Percentiles rank a stretch among this genome's conserved stretches.
These are phyloP conservation scores for Bondarzewia mesenterica DNA, from an alignment of 1,284 basidiomycete species.

Conservation along the genomic window DNA sequence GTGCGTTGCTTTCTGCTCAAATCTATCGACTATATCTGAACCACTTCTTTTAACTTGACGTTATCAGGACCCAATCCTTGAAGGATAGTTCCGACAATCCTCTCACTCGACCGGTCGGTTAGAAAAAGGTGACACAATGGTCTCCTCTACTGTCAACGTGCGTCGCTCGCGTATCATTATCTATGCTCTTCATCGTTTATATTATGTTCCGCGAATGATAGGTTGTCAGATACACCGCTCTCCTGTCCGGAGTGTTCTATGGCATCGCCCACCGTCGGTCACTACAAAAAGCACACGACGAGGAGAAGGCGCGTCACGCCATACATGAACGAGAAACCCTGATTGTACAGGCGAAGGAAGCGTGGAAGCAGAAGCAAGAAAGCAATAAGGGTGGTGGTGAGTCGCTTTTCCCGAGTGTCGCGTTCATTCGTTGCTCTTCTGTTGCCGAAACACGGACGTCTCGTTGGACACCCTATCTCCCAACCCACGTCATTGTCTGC, in stretches of 20 bases:
- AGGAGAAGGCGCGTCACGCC: conserved; percentile 60
- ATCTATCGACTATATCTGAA: not conserved
- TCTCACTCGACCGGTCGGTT: conserved; percentile 10
- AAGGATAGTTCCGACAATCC: conserved; percentile 4
- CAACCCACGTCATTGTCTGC: too few species aligned
- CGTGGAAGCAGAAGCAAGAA: conserved; percentile 77
- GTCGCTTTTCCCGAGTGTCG: conserved; percentile 24
- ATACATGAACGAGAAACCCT: conserved; percentile 69
- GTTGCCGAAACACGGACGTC: too few species aligned
- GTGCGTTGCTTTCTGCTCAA: conserved; percentile 2
- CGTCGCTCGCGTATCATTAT: conserved; percentile 10
- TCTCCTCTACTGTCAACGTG: conserved; percentile 59
- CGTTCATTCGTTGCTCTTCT: too few species aligned
- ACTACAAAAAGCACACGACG: conserved; percentile 78
- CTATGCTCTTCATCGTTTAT: not conserved
- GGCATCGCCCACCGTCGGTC: conserved; percentile 90
- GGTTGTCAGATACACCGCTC: conserved; percentile 95
- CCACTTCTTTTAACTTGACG: not conserved
- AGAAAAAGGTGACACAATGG: conserved; percentile 32
- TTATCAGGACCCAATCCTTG: not conserved
- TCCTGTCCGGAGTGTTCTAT: conserved; percentile 84
- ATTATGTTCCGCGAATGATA: conserved; percentile 24
- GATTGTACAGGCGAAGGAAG: conserved; percentile 84
- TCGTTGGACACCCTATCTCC: too few species aligned
- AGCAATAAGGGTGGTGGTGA: conserved; percentile 42